phyloP scores from a whole-genome alignment of 208 protist genomes.

The Lotmaria passim region DNA sequence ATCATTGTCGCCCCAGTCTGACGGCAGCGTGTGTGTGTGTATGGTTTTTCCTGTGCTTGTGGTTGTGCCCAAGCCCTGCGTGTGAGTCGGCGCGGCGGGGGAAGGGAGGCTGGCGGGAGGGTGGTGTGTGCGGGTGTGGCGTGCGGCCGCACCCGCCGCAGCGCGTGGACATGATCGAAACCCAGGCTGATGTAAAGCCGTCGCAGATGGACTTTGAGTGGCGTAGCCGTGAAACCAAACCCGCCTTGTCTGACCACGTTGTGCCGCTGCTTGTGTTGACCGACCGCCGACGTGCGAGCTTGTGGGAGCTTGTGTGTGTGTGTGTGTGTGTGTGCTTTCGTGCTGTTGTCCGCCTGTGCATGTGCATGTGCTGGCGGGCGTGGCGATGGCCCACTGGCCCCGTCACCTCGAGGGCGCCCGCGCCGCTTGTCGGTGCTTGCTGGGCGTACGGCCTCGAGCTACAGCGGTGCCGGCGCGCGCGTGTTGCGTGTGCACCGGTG shows the following conservation, averaged over 20 bases:
- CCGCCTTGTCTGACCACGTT: not conserved
- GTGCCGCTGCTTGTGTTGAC: not conserved
- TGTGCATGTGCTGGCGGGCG: too few species aligned
- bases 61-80: too few species aligned
- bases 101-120: too few species aligned
- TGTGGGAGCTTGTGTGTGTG: not conserved
- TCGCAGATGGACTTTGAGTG: conserved; percentile 8
- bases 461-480: conserved; percentile 11
- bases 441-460: conserved; percentile 29
- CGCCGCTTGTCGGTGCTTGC: conserved; percentile 23
- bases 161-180: conserved; percentile 10
- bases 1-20: conserved; percentile 19
- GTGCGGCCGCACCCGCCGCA: not conserved
- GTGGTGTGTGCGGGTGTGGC: not conserved
- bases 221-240: conserved; percentile 6
- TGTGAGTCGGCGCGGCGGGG: too few species aligned
- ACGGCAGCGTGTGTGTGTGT: conserved; percentile 3
- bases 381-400: conserved; percentile 16
- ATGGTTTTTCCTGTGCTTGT: too few species aligned
- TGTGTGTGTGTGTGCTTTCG: not conserved
- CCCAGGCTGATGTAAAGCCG: conserved; percentile 9
- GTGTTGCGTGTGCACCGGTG: conserved; percentile 8
- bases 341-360: not conserved
- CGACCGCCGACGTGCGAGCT: not conserved
- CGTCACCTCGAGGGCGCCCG: conserved; percentile 26